Evolutionary conservation across 2,329 filamentous ascomycete species (phyloP).

Genomic region (Beauveria sp.): DNA sequence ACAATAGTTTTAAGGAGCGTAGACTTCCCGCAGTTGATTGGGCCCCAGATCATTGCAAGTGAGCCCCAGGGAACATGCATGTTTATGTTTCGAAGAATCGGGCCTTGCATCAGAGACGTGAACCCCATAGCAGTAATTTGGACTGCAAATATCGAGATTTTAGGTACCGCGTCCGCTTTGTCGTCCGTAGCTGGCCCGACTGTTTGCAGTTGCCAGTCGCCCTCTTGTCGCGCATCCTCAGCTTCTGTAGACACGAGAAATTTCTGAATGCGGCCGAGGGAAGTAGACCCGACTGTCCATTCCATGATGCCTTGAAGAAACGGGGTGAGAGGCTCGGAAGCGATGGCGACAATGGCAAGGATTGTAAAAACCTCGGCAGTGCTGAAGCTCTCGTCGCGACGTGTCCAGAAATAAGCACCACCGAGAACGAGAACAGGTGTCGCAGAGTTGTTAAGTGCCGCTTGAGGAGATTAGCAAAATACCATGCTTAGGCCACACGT

Average conservation of each 20-base stretch:
- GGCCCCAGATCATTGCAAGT: background rate
- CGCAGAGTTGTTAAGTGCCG: background rate
- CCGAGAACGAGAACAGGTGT: background rate
- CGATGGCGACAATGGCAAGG: background rate
- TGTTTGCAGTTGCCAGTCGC: background rate
- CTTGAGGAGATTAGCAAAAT: background rate
- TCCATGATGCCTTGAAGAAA: background rate
- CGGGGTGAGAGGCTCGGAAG: background rate
- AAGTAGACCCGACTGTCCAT: background rate
- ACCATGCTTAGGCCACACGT: no score
- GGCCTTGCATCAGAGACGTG: background rate
- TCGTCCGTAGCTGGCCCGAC: background rate
- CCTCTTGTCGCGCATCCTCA: background rate
- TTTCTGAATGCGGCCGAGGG: background rate
- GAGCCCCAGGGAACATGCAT: background rate
- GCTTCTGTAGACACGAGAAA: background rate
- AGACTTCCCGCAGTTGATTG: conserved; percentile 3
- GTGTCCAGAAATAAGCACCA: background rate
- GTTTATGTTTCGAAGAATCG: background rate
- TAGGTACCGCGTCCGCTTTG: background rate
- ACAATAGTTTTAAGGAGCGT: background rate
- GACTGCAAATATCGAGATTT: background rate
- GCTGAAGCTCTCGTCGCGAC: background rate
- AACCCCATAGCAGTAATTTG: background rate
- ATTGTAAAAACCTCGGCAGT: background rate